These are phyloP conservation scores for Ogataea paradorogensis DNA, from an alignment of 805 yeast genomes.

Conservation along the genomic window DNA sequence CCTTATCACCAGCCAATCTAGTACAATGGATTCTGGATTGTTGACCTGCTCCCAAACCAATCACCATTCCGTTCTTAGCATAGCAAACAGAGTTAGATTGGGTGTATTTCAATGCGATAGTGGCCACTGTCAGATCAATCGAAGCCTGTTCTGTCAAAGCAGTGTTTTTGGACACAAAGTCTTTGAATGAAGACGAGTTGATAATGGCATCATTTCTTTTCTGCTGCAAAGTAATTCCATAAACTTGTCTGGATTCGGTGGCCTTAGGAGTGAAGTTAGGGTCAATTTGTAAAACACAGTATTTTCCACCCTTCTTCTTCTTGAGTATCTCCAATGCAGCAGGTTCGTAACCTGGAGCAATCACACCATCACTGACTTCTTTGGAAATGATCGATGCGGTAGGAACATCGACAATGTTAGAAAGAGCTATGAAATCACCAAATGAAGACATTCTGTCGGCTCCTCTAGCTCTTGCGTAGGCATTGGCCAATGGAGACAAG, in stretches of 20 bases:
- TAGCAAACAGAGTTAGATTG: slow-evolving; percentile 98
- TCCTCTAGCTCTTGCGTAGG: slow-evolving; percentile 99
- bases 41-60: slow-evolving; percentile 99
- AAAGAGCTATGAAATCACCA: slow-evolving; percentile 97
- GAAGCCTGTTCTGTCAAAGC: slow-evolving; percentile 86
- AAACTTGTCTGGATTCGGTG: slow-evolving; percentile 89
- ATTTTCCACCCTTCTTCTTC: slow-evolving; percentile 96
- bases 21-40: slow-evolving; percentile 99
- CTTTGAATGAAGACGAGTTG: slow-evolving; percentile 85
- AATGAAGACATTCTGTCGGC: slow-evolving; percentile 99
- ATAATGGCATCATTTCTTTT: slow-evolving; percentile 97
- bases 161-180: slow-evolving; percentile 85
- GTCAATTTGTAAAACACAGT: slow-evolving; percentile 94
- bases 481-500: slow-evolving; percentile 94
- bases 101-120: slow-evolving; percentile 94
- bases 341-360: slow-evolving; percentile 94
- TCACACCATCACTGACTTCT: slow-evolving; percentile 98
- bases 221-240: slow-evolving; percentile 93
- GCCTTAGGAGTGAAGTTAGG: slow-evolving; percentile 85
- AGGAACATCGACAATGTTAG: slow-evolving; percentile 93
- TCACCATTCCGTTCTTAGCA: slow-evolving; percentile 98
- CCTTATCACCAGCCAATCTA: slow-evolving; percentile 98
- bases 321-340: slow-evolving; percentile 87
- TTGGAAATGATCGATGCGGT: slow-evolving; percentile 96
- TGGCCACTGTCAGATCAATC: slow-evolving; percentile 93